Evolutionary conservation across 176 grass and related monocot species (phyloP), one percentile per base, ranked within the genome.

Genomic region (Oryza meridionalis): DNA sequence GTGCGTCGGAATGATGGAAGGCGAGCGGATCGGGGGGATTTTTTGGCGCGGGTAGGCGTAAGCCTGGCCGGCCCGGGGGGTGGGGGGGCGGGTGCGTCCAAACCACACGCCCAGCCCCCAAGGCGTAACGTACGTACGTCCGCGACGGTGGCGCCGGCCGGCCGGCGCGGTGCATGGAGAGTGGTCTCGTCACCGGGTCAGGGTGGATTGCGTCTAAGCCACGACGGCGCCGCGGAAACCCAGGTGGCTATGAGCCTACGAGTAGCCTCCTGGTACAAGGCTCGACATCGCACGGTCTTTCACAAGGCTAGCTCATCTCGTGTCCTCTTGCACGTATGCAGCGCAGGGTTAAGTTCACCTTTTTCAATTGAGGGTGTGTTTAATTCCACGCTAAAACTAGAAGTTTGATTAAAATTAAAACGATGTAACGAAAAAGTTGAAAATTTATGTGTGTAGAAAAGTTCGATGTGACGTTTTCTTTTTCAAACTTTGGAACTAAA

Each of bases 1-100:
- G 70, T 72, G 82, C 4, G 67, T 7, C 86, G 85, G 86, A 91
- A 94, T 91, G 88, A 91, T 91, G 88, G 82, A 27, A 8, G 55
- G 63, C 9, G 70, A 9, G 65, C 76, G 55, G 17, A 55, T 16
- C 55, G 55, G 55, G 4, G 62, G 68, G 68, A 29, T 29, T 29
- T 80, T n/a, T 49, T 62, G 64, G 70, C 50, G 50, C 50, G 50
- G 50, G 50, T 19, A 19, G 50, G 17, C 50, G 50, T 53, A 15
- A 50, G 47, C 47, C 43, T 45, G 43, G 44, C 44, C 15, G 47
- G 14, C 4, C 14, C 16, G 47, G 4, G 44, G 13, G 15, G 2
- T 4, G 2, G 13, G 15, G 2, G 0, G 2, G 32, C 1, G 14
- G 15, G 49, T 51, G 40, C 82, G 7, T 76, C 87, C 87, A 76